Evolutionary conservation across 805 yeast species (phyloP).

Genomic region (Jamesozyma gamospora): DNA sequence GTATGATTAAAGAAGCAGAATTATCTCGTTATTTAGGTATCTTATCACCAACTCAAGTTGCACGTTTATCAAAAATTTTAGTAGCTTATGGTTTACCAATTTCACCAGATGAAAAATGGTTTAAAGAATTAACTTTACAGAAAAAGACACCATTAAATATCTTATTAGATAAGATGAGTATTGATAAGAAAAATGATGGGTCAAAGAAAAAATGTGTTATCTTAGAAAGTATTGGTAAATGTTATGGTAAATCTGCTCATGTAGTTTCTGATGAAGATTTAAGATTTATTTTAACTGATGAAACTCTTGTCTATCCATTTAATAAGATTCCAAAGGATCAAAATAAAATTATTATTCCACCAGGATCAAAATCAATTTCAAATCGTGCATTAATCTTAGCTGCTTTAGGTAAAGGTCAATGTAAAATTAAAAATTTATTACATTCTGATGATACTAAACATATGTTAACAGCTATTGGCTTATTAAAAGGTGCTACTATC

Average conservation of each 20-base stretch:
- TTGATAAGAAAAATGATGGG: slow-evolving; percentile 96
- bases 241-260: slow-evolving; percentile 83
- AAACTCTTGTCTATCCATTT: slow-evolving; percentile 58
- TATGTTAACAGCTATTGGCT: slow-evolving; percentile 80
- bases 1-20: slow-evolving; percentile 91
- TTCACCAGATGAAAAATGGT: slow-evolving; percentile 59
- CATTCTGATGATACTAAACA: slow-evolving; percentile 96
- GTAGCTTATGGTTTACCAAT: slow-evolving; percentile 82
- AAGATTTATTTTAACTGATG: slow-evolving; percentile 74
- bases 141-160: slow-evolving; percentile 69
- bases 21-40: slow-evolving; percentile 85
- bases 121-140: slow-evolving; percentile 57
- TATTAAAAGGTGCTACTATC: slow-evolving; percentile 72
- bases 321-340: slow-evolving; percentile 22
- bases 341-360: slow-evolving; percentile 52
- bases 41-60: slow-evolving; percentile 85
- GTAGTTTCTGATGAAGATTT: slow-evolving; percentile 72
- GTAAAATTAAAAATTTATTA: slow-evolving; percentile 71
- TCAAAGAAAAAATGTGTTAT: slow-evolving; percentile 78
- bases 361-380: slow-evolving; percentile 95
- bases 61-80: slow-evolving; percentile 74
- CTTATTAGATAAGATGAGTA: slow-evolving; percentile 76
- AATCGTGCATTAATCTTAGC: slow-evolving; percentile 91
- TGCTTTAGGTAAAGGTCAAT: slow-evolving; percentile 79
- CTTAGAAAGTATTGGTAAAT: slow-evolving; percentile 75